Percentiles rank a stretch among this genome's conserved stretches.
phyloP scores from a whole-genome alignment of 306 rosid genomes.

The Ochetophila trinervis region DNA sequence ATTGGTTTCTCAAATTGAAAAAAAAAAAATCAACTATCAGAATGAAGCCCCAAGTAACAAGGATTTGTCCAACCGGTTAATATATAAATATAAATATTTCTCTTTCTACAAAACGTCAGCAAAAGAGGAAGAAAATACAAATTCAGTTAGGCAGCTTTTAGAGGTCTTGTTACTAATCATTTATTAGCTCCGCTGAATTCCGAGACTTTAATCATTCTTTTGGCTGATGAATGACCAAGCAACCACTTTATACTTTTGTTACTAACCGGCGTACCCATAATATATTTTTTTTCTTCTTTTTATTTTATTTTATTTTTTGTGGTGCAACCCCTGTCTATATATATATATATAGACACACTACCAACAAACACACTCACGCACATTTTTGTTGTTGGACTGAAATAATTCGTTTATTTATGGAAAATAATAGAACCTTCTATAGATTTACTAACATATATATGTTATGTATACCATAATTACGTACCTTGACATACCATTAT shows the following conservation, averaged over 20 bases:
- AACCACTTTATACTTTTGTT: conserved; percentile 52
- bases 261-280: conserved; percentile 40
- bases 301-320: conserved; percentile 1
- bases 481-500: no score
- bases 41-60: background rate
- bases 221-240: conserved; percentile 51
- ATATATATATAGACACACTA: no score
- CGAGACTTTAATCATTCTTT: conserved; percentile 37
- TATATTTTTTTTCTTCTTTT: conserved; percentile 21
- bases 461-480: no score
- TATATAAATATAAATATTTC: background rate
- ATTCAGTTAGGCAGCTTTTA: conserved; percentile 48
- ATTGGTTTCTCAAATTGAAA: no score
- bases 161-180: conserved; percentile 53
- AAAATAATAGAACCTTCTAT: no score
- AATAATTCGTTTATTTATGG: no score
- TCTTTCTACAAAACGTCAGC: conserved; percentile 7
- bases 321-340: no score
- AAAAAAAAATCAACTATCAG: no score
- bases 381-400: no score
- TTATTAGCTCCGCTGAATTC: conserved; percentile 42
- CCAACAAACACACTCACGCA: no score
- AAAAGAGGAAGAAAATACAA: conserved; percentile 21
- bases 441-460: no score
- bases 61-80: background rate